These are phyloP conservation scores for Candida tibetensis DNA, from an alignment of 805 yeast species.

Conservation along the genomic window DNA sequence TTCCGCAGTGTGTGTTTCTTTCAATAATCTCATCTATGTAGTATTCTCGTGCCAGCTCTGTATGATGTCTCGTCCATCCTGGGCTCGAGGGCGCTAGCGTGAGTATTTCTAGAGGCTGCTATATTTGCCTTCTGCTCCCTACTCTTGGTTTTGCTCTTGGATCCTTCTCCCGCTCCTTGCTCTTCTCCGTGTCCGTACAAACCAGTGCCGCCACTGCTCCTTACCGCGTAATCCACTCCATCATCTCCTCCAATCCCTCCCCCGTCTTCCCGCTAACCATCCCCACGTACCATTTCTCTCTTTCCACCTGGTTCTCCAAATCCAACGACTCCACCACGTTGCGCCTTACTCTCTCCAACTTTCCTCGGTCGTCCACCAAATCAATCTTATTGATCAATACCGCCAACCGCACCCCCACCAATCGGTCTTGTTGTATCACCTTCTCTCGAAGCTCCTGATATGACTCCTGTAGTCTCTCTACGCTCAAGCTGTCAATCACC, in stretches of 20 bases:
- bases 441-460: conserved; percentile 58
- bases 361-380: conserved; percentile 30
- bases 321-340: conserved; percentile 16
- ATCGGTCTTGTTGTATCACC: conserved; percentile 61
- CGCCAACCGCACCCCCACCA: conserved; percentile 67
- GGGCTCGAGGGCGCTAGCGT: too few species aligned
- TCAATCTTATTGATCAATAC: conserved; percentile 78
- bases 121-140: too few species aligned
- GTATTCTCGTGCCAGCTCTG: too few species aligned
- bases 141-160: too few species aligned
- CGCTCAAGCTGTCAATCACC: conserved; percentile 74
- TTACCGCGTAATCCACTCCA: conserved; percentile 32
- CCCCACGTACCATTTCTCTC: conserved; percentile 25
- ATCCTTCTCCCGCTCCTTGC: too few species aligned
- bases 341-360: conserved; percentile 6
- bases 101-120: too few species aligned
- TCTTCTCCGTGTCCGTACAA: too few species aligned
- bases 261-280: conserved; percentile 38
- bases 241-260: conserved; percentile 21
- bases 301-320: conserved; percentile 17
- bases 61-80: too few species aligned
- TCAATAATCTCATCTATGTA: too few species aligned
- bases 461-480: conserved; percentile 64
- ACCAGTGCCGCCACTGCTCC: too few species aligned
- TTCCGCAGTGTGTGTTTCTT: too few species aligned